phyloP scores from a whole-genome alignment of 768 basidiomycete species.

The Lactarius hatsudake region DNA sequence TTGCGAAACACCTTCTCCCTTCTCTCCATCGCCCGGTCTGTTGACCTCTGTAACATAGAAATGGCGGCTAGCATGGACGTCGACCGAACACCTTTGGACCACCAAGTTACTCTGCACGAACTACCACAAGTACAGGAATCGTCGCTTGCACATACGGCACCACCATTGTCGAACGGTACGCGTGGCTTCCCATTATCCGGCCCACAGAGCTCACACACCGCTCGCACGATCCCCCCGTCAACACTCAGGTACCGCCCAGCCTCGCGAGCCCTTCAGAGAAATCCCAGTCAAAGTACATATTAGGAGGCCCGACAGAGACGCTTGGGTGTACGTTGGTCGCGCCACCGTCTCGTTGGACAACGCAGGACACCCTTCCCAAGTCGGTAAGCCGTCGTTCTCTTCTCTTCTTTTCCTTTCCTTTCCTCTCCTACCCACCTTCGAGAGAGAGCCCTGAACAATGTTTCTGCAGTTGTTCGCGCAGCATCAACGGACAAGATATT shows the following conservation, averaged over 20 bases:
- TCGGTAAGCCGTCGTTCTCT: slow-evolving; percentile 51
- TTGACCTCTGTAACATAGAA: slow-evolving; percentile 4
- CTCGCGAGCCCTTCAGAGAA: slow-evolving; percentile 66
- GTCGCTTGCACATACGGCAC: background rate
- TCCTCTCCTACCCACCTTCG: background rate
- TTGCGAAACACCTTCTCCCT: background rate
- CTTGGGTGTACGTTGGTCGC: slow-evolving; percentile 80
- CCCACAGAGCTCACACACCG: background rate
- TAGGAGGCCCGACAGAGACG: slow-evolving; percentile 71
- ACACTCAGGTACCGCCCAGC: slow-evolving; percentile 8
- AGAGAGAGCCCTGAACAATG: background rate
- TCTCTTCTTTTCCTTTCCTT: background rate
- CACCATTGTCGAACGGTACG: slow-evolving; percentile 19
- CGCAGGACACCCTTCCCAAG: slow-evolving; percentile 71
- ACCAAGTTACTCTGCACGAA: slow-evolving; percentile 8
- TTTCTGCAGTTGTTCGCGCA: slow-evolving; percentile 55
- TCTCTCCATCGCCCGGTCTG: background rate
- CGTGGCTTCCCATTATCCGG: background rate
- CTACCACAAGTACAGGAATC: slow-evolving; percentile 15
- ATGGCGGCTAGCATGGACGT: slow-evolving; percentile 28
- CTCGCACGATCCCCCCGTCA: slow-evolving; percentile 3
- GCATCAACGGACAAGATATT: slow-evolving; percentile 65
- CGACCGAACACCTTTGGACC: slow-evolving; percentile 13
- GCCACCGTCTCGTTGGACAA: slow-evolving; percentile 75
- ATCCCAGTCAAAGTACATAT: slow-evolving; percentile 85